phyloP scores from a whole-genome alignment of 1,284 basidiomycete genomes.

The Puccinia novopanici region DNA sequence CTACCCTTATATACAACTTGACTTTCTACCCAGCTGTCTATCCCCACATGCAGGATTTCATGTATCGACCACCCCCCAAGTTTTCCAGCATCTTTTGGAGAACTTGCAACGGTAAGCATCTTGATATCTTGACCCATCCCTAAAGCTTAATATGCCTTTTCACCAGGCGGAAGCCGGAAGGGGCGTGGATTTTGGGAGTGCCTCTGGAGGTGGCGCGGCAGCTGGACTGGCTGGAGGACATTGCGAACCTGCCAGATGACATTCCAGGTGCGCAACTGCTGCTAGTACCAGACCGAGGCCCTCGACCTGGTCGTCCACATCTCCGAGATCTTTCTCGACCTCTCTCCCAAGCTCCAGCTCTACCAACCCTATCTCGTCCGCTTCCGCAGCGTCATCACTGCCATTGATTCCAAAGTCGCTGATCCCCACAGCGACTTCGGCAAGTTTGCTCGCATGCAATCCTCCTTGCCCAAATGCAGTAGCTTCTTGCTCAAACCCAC shows the following conservation, averaged over 20 bases:
- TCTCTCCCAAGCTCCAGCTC: constrained; percentile 59
- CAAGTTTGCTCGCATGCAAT: too few species aligned
- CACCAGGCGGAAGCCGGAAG: constrained; percentile 61
- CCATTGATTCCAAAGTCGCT: constrained; percentile 59
- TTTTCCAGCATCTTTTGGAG: too few species aligned
- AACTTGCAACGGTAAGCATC: too few species aligned
- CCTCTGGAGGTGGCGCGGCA: constrained; percentile 64
- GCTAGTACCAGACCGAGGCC: constrained; percentile 73
- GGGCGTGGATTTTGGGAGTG: constrained; percentile 73
- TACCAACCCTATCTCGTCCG: constrained; percentile 81
- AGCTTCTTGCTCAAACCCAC: too few species aligned
- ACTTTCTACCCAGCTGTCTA: constrained; percentile 22
- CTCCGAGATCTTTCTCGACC: constrained; percentile 61
- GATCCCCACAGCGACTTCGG: too few species aligned
- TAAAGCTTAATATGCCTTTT: too few species aligned
- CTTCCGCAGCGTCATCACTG: constrained; percentile 67
- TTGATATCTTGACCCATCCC: too few species aligned
- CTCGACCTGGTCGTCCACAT: neutral
- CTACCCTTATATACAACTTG: constrained; percentile 44
- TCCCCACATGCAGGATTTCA: constrained; percentile 8
- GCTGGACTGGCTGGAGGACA: constrained; percentile 66
- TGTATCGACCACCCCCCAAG: constrained; percentile 8
- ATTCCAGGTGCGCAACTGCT: constrained; percentile 74
- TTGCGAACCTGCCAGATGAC: constrained; percentile 66
- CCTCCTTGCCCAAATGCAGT: too few species aligned